Evolutionary conservation across 106 monocot genomes (phyloP), one percentile per base, ranked within the genome.

Genomic region (Dioscorea alata): DNA sequence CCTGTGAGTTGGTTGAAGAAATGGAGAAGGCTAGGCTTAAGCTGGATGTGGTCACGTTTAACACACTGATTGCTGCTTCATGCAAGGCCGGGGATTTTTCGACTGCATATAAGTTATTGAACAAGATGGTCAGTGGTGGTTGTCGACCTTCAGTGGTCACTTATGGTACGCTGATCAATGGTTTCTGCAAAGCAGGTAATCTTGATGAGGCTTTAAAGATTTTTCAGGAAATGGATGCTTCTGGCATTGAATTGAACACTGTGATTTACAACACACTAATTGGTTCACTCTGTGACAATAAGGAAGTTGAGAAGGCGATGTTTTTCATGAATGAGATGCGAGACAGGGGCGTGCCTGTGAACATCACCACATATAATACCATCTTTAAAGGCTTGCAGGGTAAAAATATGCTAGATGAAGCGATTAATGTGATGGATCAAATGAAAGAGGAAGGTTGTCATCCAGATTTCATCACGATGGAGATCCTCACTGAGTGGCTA

Each of bases 401-500:
- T 23, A 71, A 59, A 8, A 77, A 88, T 69, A 83, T 83, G 74
- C 13, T 76, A 8, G 72, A 61, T 13, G 80, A 81, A 74, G 83
- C 77, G 12, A 80, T 82, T 54, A 48, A 79, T 50, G 8, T 94
- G 59, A 83, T 94, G 85, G 81, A 88, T 28, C 67, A 22, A 49
- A 94, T 94, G 94, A 85, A 74, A 72, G 60, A 81, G 54, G 62
- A 88, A 22, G 73, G 75, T 2, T 88, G 85, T 48, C 25, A 12
- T 17, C 85, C 88, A 69, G 63, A 94, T 82, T 78, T 59, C 63
- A 67, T 76, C 6, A 94, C 90, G 13, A 67, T 90, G 70, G 85
- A 94, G 68, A 75, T 94, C 50, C 90, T 90, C 16, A 76, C 86
- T 22, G 81, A 79, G 66, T 94, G 94, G 90, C 68, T 94, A 65